Evolutionary conservation across 805 yeast species (phyloP).

Genomic region (Zygosaccharomyces kombuchaensis): DNA sequence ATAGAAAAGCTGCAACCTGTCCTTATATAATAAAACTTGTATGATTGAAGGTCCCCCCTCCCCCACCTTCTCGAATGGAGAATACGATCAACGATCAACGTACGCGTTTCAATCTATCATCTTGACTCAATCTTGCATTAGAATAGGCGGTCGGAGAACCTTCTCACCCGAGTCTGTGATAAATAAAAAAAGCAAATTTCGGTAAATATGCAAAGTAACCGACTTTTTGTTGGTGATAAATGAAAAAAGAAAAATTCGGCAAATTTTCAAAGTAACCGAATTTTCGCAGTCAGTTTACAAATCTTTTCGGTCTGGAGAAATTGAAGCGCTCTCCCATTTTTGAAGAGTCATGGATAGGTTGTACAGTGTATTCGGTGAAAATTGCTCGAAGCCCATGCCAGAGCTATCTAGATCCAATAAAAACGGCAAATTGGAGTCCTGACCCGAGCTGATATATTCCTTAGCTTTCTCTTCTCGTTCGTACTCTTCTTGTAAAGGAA

Average conservation of each 20-base stretch:
- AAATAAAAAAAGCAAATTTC: too few species aligned
- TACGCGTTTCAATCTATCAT: too few species aligned
- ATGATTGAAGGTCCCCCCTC: neutral
- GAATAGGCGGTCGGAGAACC: neutral
- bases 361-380: neutral
- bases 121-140: too few species aligned
- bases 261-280: neutral
- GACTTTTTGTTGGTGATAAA: neutral
- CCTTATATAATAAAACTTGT: conserved; percentile 1
- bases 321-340: conserved; percentile 5
- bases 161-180: neutral
- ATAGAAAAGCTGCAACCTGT: neutral
- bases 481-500: neutral
- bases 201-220: too few species aligned
- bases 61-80: neutral
- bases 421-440: conserved; percentile 1
- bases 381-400: conserved; percentile 2
- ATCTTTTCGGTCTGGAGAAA: neutral
- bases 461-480: neutral
- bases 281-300: neutral
- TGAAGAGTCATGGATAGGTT: conserved; percentile 2
- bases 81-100: too few species aligned
- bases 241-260: conserved; percentile 2
- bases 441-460: neutral
- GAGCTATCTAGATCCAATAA: conserved; percentile 2